phyloP scores from a whole-genome alignment of 768 basidiomycete species.

The Suillus subalutaceus region DNA sequence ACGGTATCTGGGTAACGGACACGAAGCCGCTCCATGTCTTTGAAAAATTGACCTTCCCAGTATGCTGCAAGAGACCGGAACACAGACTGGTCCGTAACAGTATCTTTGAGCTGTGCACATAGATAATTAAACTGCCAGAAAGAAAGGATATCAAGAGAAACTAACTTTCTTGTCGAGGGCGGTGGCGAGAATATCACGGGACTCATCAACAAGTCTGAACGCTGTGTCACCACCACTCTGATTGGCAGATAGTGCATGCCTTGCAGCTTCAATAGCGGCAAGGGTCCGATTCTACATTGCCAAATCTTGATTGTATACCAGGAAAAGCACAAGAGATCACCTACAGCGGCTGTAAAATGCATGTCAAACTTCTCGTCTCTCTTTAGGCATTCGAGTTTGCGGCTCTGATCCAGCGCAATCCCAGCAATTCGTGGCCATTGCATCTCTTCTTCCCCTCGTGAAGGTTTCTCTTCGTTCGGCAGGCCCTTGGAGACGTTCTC shows the following conservation, averaged over 20 bases:
- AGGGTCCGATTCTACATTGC: constrained; percentile 47
- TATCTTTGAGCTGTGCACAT: constrained; percentile 62
- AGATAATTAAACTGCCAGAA: constrained; percentile 9
- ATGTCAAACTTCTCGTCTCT: constrained; percentile 93
- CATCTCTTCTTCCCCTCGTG: constrained; percentile 49
- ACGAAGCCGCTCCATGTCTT: constrained; percentile 87
- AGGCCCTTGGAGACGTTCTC: constrained; percentile 69
- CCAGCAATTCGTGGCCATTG: constrained; percentile 60
- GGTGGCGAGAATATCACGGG: constrained; percentile 75
- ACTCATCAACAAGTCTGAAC: constrained; percentile 65
- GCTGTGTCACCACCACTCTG: constrained; percentile 47
- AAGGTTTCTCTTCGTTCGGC: constrained; percentile 49
- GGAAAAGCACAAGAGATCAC: constrained; percentile 29
- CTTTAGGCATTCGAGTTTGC: constrained; percentile 71
- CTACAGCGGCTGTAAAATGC: constrained; percentile 79
- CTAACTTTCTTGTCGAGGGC: constrained; percentile 76
- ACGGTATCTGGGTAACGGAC: constrained; percentile 88
- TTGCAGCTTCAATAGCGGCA: constrained; percentile 57
- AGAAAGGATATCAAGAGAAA: constrained; percentile 6
- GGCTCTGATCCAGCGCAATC: constrained; percentile 54
- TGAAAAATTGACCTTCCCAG: constrained; percentile 91
- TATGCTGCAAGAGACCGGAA: constrained; percentile 80
- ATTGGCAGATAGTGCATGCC: constrained; percentile 43
- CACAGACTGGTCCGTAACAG: constrained; percentile 85
- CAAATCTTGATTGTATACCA: constrained; percentile 19